Conservation (phyloP, 176 grass and related monocot genomes). For the Echinochloa phyllopogon region DNA sequence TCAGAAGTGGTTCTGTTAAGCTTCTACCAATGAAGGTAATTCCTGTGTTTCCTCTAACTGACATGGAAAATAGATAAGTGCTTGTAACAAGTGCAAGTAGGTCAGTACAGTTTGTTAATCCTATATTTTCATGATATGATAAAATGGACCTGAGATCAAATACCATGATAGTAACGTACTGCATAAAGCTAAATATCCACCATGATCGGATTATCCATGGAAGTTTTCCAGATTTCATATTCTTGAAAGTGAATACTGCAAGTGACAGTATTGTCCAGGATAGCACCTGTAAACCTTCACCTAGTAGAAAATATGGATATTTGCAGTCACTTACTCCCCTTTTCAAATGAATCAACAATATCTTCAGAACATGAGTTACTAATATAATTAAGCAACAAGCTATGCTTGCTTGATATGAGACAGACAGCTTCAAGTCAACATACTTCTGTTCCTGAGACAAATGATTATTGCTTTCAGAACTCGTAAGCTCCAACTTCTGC, state of each 20-base stretch:
- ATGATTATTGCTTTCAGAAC: constrained; percentile 40
- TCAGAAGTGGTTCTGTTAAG: constrained; percentile 69
- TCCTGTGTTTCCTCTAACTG: constrained; percentile 74
- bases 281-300: constrained; percentile 64
- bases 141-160: constrained; percentile 70
- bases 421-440: constrained; percentile 43
- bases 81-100: constrained; percentile 52
- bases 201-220: constrained; percentile 69
- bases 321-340: constrained; percentile 45
- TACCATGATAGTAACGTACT: constrained; percentile 54
- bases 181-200: constrained; percentile 81
- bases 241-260: constrained; percentile 60
- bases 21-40: constrained; percentile 51
- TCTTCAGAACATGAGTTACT: constrained; percentile 51
- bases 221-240: constrained; percentile 61
- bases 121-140: constrained; percentile 39
- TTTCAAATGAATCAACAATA: constrained; percentile 46
- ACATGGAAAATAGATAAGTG: constrained; percentile 66
- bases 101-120: constrained; percentile 51
- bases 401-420: constrained; percentile 73
- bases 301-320: constrained; percentile 47
- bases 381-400: constrained; percentile 73
- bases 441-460: constrained; percentile 38
- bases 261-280: constrained; percentile 78
- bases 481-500: constrained; percentile 37